A percentile compares a stretch with the other conserved stretches of the same genome.
phyloP scores from a whole-genome alignment of 2,329 filamentous ascomycete species.

The Clonostachys rosea region DNA sequence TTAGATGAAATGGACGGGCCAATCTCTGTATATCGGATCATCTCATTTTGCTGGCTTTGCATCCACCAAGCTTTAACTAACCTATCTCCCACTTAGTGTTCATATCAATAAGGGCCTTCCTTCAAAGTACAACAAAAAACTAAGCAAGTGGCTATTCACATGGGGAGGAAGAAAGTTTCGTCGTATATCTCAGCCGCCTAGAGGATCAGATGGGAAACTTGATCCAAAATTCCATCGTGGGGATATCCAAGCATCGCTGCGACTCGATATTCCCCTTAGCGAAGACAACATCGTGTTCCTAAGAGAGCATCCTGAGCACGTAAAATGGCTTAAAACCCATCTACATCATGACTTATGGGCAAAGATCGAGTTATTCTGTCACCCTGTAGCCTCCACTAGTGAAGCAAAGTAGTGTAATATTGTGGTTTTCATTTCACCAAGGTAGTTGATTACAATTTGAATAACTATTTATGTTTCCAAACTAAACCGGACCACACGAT shows the following conservation, averaged over 20 bases:
- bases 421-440: too few species aligned
- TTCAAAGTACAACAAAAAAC: too few species aligned
- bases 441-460: too few species aligned
- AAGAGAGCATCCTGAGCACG: neutral
- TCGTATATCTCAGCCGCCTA: neutral
- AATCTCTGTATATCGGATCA: conserved; percentile 4
- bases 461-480: too few species aligned
- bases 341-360: neutral
- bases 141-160: neutral
- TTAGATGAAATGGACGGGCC: conserved; percentile 9
- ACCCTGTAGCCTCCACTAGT: too few species aligned
- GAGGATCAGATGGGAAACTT: neutral
- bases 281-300: neutral
- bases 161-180: neutral
- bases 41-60: neutral
- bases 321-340: neutral
- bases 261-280: neutral
- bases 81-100: neutral
- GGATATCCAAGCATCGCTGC: neutral
- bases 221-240: neutral
- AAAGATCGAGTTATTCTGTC: neutral
- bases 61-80: neutral
- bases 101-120: neutral
- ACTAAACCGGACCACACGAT: too few species aligned
- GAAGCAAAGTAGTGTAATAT: too few species aligned